These are phyloP conservation scores for Lachancea lanzarotensis DNA, from an alignment of 805 yeast genomes.

Conservation along the genomic window DNA sequence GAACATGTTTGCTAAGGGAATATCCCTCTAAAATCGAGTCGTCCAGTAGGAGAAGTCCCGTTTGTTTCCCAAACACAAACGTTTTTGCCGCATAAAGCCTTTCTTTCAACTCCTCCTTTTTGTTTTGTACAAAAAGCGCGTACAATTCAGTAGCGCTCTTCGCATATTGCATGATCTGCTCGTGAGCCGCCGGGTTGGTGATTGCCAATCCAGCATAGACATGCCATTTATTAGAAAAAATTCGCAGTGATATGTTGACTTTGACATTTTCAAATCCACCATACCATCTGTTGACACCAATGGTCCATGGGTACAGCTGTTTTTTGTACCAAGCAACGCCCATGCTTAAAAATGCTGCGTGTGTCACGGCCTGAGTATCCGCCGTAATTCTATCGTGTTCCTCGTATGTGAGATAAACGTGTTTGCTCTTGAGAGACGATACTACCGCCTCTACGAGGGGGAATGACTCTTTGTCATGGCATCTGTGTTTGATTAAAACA, in stretches of 20 bases:
- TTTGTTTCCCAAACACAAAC: constrained; percentile 66
- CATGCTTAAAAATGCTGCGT: constrained; percentile 95
- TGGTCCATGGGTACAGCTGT: constrained; percentile 82
- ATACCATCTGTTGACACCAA: constrained; percentile 51
- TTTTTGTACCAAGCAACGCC: constrained; percentile 89
- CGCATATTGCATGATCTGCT: constrained; percentile 85
- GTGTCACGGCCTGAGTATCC: constrained; percentile 97
- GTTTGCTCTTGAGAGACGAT: constrained; percentile 68
- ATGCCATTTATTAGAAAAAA: constrained; percentile 93
- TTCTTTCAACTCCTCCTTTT: constrained; percentile 47
- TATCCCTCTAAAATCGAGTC: constrained; percentile 73
- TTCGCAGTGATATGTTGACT: constrained; percentile 84
- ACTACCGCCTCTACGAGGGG: constrained; percentile 57
- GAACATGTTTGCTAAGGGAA: constrained; percentile 66
- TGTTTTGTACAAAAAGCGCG: constrained; percentile 71
- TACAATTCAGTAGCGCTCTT: constrained; percentile 76
- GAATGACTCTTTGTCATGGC: constrained; percentile 44
- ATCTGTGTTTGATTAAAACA: constrained; percentile 74
- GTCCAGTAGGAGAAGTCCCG: constrained; percentile 56
- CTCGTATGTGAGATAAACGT: constrained; percentile 70
- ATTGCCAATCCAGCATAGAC: constrained; percentile 97
- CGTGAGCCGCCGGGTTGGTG: constrained; percentile 90
- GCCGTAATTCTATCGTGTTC: constrained; percentile 96
- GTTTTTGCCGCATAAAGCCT: constrained; percentile 63
- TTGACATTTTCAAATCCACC: constrained; percentile 97